Evolutionary conservation across 2,329 filamentous ascomycete genomes (phyloP), one percentile per base, ranked within the genome.

Genomic region (Colletotrichum sp.): DNA sequence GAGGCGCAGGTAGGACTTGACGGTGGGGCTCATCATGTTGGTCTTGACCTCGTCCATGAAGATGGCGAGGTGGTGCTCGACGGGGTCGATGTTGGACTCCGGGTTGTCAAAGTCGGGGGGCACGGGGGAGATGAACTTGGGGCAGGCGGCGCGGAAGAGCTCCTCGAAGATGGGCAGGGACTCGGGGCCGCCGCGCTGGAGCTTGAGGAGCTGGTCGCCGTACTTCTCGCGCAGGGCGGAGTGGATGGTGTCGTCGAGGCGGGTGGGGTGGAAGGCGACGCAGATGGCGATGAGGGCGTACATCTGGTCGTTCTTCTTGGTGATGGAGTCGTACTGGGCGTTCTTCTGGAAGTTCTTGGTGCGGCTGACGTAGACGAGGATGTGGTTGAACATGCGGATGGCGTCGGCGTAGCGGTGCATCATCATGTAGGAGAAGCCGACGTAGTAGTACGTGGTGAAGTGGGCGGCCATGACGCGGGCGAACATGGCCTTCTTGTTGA

Each of bases 311-410:
- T 98, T 99, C 93, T 99, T 99, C 94, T 99, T 99, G 83, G 95
- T 96, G 87, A 99, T 98, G 78, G 95, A 98, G 87, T 99, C 97
- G 89, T 98, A 99, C 89, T 98, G 95, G 32, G 95, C 94, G 86
- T 96, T 98, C 93, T 99, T 99, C 89, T 99, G 97, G 93, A 99
- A 99, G 91, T 99, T 99, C 95, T 99, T 99, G 84, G 97, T 99
- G 83, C 97, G 92, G 81, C 96, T 98, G 80, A 99, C 96, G 88
- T 99, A 99, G 88, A 99, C 94, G 82, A 99, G 93, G 87, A 99
- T 99, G 92, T 99, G 97, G 91, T 95, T 98, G 93, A 99, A 99
- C 94, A 98, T 98, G 91, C 96, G 96, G 89, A 99, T 98, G 86
- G 97, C 97, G 87, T 99, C 97, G 87, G 96, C 95, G 86, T 99